Conservation (phyloP, 148 eudicot genomes). For the Vaccinium corymbosum region DNA sequence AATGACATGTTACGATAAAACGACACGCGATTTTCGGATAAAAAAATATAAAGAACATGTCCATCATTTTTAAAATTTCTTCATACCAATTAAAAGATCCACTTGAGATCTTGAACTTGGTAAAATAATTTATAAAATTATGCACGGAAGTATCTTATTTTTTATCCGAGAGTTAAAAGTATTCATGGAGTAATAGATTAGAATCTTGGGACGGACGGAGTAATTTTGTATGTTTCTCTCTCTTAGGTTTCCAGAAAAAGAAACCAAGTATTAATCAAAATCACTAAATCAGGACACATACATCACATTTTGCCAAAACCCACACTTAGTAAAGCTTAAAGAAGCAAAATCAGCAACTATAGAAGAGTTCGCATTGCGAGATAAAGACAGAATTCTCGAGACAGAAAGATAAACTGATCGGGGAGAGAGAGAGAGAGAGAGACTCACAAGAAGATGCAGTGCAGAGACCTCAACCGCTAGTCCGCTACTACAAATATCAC, state of each 20-base stretch:
- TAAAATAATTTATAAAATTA: background rate
- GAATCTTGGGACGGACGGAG: background rate
- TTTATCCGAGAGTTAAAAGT: background rate
- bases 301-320: background rate
- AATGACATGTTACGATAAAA: no score
- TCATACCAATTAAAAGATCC: background rate
- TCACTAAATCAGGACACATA: background rate
- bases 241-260: background rate
- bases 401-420: background rate
- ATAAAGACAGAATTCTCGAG: background rate
- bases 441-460: constrained; percentile 13
- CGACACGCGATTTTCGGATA: background rate
- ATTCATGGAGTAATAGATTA: background rate
- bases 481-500: background rate
- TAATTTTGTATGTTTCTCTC: background rate
- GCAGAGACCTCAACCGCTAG: constrained; percentile 5
- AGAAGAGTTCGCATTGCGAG: background rate
- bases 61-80: background rate
- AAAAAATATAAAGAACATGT: background rate
- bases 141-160: background rate
- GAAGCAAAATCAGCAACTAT: background rate
- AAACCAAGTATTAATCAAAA: background rate
- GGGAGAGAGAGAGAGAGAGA: background rate
- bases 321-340: background rate
- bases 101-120: background rate